A percentile compares a stretch with the other conserved stretches of the same genome.
Evolutionary conservation across 305 asterid genomes (phyloP).

Genomic region (Andrographis paniculata): DNA sequence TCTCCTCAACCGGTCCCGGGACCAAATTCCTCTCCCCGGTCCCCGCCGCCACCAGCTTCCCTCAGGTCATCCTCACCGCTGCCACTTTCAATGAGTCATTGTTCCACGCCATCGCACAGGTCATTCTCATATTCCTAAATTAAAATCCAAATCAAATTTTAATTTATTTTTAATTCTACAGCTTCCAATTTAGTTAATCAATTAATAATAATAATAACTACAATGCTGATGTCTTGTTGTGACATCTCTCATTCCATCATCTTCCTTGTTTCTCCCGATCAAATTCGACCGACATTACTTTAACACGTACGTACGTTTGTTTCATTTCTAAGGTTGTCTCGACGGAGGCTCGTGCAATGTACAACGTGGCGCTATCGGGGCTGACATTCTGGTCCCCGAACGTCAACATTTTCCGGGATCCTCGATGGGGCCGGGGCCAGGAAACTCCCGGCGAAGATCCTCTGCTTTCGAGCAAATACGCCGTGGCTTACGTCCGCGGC

Average conservation of each 20-base stretch:
- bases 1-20: slow-evolving; percentile 69
- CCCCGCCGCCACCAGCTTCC: slow-evolving; percentile 85
- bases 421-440: slow-evolving; percentile 97
- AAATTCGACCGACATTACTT: too few species aligned
- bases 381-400: slow-evolving; percentile 95
- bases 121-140: slow-evolving; percentile 9
- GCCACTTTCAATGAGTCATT: slow-evolving; percentile 65
- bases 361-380: slow-evolving; percentile 86
- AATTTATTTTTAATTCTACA: too few species aligned
- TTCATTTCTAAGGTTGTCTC: slow-evolving; percentile 60
- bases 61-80: slow-evolving; percentile 56
- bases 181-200: too few species aligned
- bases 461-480: slow-evolving; percentile 66
- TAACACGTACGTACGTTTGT: too few species aligned
- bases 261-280: too few species aligned
- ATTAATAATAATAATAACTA: too few species aligned
- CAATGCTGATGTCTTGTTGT: too few species aligned
- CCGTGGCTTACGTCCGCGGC: slow-evolving; percentile 72
- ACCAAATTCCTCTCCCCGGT: slow-evolving; percentile 33
- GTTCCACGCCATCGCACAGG: slow-evolving; percentile 64
- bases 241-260: too few species aligned
- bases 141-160: too few species aligned
- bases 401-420: slow-evolving; percentile 81
- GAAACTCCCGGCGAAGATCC: slow-evolving; percentile 99
- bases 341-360: slow-evolving; percentile 93